A percentile compares a stretch with the other conserved stretches of the same genome.
Evolutionary conservation across 1,284 basidiomycete species (phyloP).

Genomic region (Pholiota adiposa): DNA sequence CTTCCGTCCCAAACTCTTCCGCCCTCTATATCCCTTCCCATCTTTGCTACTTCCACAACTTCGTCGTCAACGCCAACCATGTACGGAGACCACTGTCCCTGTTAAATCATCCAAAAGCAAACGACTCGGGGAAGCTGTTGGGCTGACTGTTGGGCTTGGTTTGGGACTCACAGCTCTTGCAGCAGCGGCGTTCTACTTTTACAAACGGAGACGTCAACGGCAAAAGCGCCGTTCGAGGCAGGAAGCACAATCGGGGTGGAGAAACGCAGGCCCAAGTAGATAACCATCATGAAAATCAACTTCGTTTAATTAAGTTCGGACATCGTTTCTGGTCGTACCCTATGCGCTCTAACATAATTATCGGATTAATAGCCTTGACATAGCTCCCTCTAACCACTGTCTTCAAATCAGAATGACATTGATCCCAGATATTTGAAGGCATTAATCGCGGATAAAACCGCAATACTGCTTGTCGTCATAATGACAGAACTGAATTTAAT

Average conservation of each 20-base stretch:
- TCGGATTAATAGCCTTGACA: neutral
- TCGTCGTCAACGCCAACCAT: slow-evolving; percentile 21
- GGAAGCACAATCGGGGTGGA: slow-evolving; percentile 15
- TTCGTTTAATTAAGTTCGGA: neutral
- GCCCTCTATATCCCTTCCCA: slow-evolving; percentile 39
- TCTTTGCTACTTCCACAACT: slow-evolving; percentile 24
- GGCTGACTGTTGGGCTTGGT: slow-evolving; percentile 43
- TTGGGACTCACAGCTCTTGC: slow-evolving; percentile 40
- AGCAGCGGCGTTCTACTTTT: slow-evolving; percentile 33
- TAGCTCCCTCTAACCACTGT: no score
- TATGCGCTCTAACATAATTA: neutral
- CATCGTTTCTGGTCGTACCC: neutral
- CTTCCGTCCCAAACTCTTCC: slow-evolving; percentile 47
- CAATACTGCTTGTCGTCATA: neutral
- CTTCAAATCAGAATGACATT: neutral
- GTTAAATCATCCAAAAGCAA: slow-evolving; percentile 19
- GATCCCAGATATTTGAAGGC: no score
- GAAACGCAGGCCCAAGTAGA: neutral
- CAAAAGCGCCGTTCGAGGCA: slow-evolving; percentile 10
- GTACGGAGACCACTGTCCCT: slow-evolving; percentile 13
- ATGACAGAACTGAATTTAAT: neutral
- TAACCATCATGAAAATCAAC: neutral
- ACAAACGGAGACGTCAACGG: slow-evolving; percentile 33
- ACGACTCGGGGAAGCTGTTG: slow-evolving; percentile 39
- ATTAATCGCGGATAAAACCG: no score